Percentiles rank a stretch among this genome's conserved stretches.
Conservation (phyloP, 257 asterid species). For the Solanum chiquidenum region DNA sequence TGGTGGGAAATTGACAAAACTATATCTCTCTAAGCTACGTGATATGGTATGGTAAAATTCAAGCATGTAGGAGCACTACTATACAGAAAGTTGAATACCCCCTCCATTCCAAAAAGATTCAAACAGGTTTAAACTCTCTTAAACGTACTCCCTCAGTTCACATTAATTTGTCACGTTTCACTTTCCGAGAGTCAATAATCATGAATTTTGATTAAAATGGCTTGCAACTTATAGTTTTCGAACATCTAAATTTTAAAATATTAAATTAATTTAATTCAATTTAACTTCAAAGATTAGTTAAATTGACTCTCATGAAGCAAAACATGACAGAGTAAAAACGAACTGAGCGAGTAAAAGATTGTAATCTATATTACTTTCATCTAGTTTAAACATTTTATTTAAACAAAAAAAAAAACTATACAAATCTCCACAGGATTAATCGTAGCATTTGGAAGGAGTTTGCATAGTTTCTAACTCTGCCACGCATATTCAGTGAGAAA, state of each 20-base stretch:
- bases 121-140: neutral
- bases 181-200: neutral
- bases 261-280: neutral
- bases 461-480: neutral
- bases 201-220: neutral
- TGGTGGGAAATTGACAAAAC: neutral
- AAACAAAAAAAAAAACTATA: neutral
- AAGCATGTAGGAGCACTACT: neutral
- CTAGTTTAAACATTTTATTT: neutral
- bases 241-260: neutral
- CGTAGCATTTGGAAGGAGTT: neutral
- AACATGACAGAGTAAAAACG: neutral
- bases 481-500: neutral
- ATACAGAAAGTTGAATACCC: neutral
- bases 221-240: neutral
- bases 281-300: neutral
- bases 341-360: neutral
- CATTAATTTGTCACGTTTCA: neutral
- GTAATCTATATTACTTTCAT: neutral
- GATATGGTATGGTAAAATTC: neutral
- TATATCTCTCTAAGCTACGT: neutral
- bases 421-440: neutral
- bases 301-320: neutral
- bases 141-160: neutral
- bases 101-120: neutral